These are phyloP conservation scores for Saturnispora dispora DNA, from an alignment of 805 yeast genomes.

Conservation along the genomic window DNA sequence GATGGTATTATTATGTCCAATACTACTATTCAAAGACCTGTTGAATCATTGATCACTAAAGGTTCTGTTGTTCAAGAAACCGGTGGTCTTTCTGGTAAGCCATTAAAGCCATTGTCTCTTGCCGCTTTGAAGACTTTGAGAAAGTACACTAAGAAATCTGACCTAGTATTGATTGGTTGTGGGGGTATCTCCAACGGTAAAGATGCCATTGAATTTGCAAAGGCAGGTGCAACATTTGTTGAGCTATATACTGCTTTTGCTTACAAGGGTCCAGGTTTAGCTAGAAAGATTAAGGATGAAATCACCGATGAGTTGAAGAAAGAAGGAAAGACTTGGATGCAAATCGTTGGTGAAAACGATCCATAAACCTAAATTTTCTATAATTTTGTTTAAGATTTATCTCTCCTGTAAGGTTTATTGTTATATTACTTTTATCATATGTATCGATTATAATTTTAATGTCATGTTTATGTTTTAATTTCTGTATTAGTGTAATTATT, in stretches of 20 bases:
- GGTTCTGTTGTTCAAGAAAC: constrained; percentile 42
- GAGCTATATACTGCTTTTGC: constrained; percentile 87
- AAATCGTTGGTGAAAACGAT: constrained; percentile 61
- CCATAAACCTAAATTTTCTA: constrained; percentile 15
- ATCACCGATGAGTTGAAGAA: constrained; percentile 49
- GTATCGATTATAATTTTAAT: not conserved
- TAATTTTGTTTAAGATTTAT: not conserved
- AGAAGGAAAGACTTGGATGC: constrained; percentile 79
- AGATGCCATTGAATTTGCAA: constrained; percentile 86
- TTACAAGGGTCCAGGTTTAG: constrained; percentile 85
- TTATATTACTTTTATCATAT: not conserved
- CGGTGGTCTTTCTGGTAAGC: constrained; percentile 92
- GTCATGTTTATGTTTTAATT: not conserved
- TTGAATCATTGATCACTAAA: constrained; percentile 39
- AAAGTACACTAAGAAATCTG: constrained; percentile 64
- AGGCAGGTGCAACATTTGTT: constrained; percentile 88
- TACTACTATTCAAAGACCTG: constrained; percentile 83
- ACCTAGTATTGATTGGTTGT: constrained; percentile 78
- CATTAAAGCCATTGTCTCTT: constrained; percentile 72
- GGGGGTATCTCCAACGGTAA: constrained; percentile 87
- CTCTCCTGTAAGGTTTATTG: not conserved
- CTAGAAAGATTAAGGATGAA: constrained; percentile 50
- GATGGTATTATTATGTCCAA: constrained; percentile 92
- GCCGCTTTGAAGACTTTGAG: constrained; percentile 64
- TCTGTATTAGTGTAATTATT: too few species aligned